These are phyloP conservation scores for Tremellales sp. DNA, from an alignment of 1,284 basidiomycete genomes.

Conservation along the genomic window DNA sequence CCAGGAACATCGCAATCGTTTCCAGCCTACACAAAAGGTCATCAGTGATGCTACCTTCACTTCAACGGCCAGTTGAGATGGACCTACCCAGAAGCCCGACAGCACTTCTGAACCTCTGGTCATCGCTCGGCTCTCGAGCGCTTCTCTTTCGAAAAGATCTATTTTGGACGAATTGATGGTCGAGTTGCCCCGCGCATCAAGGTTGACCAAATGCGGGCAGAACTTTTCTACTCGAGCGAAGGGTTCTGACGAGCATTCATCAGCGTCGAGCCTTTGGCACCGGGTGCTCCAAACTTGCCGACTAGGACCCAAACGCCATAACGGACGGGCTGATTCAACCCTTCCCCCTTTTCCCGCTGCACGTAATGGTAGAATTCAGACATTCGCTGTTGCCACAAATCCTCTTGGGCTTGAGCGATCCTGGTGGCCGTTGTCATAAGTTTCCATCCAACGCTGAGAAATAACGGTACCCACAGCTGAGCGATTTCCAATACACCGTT, in stretches of 20 bases:
- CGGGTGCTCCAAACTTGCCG: slow-evolving; percentile 51
- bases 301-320: slow-evolving; percentile 87
- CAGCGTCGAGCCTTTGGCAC: slow-evolving; percentile 1
- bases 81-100: slow-evolving; percentile 55
- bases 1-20: slow-evolving; percentile 49
- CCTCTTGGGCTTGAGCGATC: slow-evolving; percentile 45
- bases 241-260: slow-evolving; percentile 49
- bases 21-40: slow-evolving; percentile 25
- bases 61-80: too few relatives aligned
- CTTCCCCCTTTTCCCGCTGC: slow-evolving; percentile 28
- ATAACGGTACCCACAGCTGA: slow-evolving; percentile 52
- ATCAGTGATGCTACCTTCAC: not conserved
- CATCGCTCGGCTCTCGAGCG: slow-evolving; percentile 36
- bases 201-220: slow-evolving; percentile 54
- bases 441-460: slow-evolving; percentile 9
- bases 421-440: slow-evolving; percentile 9
- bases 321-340: slow-evolving; percentile 52
- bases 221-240: slow-evolving; percentile 54
- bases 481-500: slow-evolving; percentile 54
- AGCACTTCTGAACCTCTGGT: slow-evolving; percentile 78
- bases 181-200: slow-evolving; percentile 51
- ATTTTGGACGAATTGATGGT: slow-evolving; percentile 47
- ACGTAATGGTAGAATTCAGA: slow-evolving; percentile 37
- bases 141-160: slow-evolving; percentile 52
- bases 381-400: slow-evolving; percentile 39